Evolutionary conservation across 768 basidiomycete genomes (phyloP).

Genomic region (Kwoniella botswanensis): DNA sequence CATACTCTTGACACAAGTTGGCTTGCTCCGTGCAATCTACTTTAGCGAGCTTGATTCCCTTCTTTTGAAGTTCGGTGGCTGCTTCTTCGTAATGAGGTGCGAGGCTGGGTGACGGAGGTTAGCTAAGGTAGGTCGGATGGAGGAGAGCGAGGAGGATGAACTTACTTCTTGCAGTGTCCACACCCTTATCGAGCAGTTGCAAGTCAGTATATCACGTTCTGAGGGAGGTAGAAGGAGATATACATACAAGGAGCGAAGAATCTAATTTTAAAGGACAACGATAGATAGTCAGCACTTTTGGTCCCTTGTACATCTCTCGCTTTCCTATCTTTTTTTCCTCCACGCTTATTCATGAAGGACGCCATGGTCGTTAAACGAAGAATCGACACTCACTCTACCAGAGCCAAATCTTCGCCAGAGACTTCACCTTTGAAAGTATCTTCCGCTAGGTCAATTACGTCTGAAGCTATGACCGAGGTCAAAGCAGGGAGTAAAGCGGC

Average conservation of each 20-base stretch:
- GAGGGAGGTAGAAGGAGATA: neutral
- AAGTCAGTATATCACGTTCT: neutral
- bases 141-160: neutral
- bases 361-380: too few relatives aligned
- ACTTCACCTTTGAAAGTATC: conserved; percentile 72
- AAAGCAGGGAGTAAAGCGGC: conserved; percentile 64
- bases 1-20: conserved; percentile 85
- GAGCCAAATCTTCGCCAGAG: conserved; percentile 70
- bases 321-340: too few relatives aligned
- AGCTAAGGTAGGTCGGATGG: neutral
- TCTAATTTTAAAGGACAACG: conserved; percentile 10
- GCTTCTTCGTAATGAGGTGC: conserved; percentile 91
- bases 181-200: conserved; percentile 65
- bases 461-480: conserved; percentile 65
- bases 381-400: conserved; percentile 99
- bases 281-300: neutral
- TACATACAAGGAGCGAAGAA: conserved; percentile 54
- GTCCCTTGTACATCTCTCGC: too few relatives aligned
- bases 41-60: conserved; percentile 89
- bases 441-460: conserved; percentile 78
- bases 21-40: conserved; percentile 89
- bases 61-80: conserved; percentile 82
- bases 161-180: conserved; percentile 83
- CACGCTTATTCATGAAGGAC: too few relatives aligned
- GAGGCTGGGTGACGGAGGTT: conserved; percentile 60